Evolutionary conservation across 2,329 filamentous ascomycete genomes (phyloP).

Genomic region (Lasiodiplodia hormozganensis): DNA sequence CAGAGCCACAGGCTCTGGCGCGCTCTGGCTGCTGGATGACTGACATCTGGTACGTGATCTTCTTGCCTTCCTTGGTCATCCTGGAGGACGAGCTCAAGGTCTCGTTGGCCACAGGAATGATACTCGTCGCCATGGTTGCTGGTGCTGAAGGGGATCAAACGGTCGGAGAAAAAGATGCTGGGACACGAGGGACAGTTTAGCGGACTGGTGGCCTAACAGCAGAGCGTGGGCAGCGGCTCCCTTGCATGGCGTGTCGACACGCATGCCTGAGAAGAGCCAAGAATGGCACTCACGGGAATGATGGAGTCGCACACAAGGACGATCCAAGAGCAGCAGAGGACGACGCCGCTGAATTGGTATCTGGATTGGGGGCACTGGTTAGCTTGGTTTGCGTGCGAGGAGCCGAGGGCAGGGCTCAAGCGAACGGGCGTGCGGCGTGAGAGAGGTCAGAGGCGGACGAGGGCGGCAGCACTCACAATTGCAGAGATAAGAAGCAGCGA

Average conservation of each 20-base stretch:
- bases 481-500: slow-evolving; percentile 12
- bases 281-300: slow-evolving; percentile 27
- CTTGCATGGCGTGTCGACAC: slow-evolving; percentile 28
- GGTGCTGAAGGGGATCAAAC: neutral
- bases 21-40: slow-evolving; percentile 95
- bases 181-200: slow-evolving; percentile 24
- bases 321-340: slow-evolving; percentile 7
- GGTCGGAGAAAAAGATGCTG: slow-evolving; percentile 18
- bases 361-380: slow-evolving; percentile 20
- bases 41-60: slow-evolving; percentile 79
- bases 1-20: slow-evolving; percentile 92
- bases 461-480: slow-evolving; percentile 1
- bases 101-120: slow-evolving; percentile 64
- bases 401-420: slow-evolving; percentile 11
- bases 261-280: slow-evolving; percentile 27
- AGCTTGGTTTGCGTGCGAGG: slow-evolving; percentile 8
- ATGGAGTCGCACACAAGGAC: slow-evolving; percentile 22
- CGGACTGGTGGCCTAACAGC: slow-evolving; percentile 22
- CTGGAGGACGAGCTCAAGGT: slow-evolving; percentile 61
- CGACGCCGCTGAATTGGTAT: slow-evolving; percentile 21
- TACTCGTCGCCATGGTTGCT: slow-evolving; percentile 40
- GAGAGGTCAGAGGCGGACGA: neutral
- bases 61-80: slow-evolving; percentile 75
- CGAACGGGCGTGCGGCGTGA: neutral
- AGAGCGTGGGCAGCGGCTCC: slow-evolving; percentile 28